phyloP scores from a whole-genome alignment of 371 early-diverging fungal genomes.

The Mortierella sp. region DNA sequence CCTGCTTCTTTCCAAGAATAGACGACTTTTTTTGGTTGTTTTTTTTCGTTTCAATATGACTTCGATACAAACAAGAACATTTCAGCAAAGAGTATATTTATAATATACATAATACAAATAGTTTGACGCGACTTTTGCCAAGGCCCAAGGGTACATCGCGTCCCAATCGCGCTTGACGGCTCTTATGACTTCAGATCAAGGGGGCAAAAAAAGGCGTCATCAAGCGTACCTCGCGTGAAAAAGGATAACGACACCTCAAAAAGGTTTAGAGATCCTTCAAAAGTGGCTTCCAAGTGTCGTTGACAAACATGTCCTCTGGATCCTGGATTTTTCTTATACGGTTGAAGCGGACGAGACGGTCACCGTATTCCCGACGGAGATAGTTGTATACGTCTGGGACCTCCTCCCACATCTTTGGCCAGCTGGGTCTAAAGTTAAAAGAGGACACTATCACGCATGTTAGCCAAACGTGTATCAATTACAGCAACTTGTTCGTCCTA shows the following conservation, averaged over 20 bases:
- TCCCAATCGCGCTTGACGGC: not conserved
- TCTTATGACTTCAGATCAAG: not conserved
- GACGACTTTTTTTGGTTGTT: not conserved
- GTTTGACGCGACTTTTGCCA: no score
- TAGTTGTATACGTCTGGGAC: conserved; percentile 28
- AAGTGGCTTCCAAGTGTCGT: conserved; percentile 24
- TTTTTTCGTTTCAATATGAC: not conserved
- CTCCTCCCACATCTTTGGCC: conserved; percentile 54
- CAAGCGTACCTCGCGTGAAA: no score
- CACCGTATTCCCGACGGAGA: conserved; percentile 23
- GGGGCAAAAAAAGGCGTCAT: no score
- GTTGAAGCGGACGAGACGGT: conserved; percentile 34
- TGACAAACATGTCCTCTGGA: conserved; percentile 45
- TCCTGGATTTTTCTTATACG: conserved; percentile 40
- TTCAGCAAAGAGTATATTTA: no score
- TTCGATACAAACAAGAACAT: no score
- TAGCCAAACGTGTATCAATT: not conserved
- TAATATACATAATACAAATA: no score
- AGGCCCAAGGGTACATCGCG: no score
- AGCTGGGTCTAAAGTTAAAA: conserved; percentile 42
- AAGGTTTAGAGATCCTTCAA: conserved; percentile 8
- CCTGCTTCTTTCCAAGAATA: not conserved
- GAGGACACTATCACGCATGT: not conserved
- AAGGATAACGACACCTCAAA: no score
- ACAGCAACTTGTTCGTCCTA: no score